These are phyloP conservation scores for Lepraria neglecta DNA, from an alignment of 495 filamentous ascomycete genomes.

Conservation along the genomic window DNA sequence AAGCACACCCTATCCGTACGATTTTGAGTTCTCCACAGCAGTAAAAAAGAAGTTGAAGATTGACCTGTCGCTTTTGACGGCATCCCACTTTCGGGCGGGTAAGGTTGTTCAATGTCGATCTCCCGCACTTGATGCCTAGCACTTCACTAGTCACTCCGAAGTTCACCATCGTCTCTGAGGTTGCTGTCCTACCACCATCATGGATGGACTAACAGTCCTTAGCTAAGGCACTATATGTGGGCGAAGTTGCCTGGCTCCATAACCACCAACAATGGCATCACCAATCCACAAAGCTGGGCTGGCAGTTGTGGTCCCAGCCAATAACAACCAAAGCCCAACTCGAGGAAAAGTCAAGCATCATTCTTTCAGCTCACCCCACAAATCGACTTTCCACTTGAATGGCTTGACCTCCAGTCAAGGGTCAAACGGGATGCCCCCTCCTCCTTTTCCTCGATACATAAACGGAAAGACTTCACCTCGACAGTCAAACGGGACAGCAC, in stretches of 20 bases:
- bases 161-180: background rate
- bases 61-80: no score
- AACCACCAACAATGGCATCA: slow-evolving; percentile 10
- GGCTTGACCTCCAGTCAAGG: background rate
- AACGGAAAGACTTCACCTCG: background rate
- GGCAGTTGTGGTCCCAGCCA: slow-evolving; percentile 15
- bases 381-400: background rate
- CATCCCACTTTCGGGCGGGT: no score
- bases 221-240: slow-evolving; percentile 1
- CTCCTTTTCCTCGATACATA: background rate
- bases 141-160: background rate
- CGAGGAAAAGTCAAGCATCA: slow-evolving; percentile 14
- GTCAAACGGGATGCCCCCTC: background rate
- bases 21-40: background rate
- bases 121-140: background rate
- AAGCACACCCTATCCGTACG: background rate
- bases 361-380: slow-evolving; percentile 9
- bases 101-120: background rate
- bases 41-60: no score
- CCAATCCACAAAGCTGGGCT: slow-evolving; percentile 19
- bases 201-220: background rate
- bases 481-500: slow-evolving; percentile 4
- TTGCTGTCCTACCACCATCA: background rate
- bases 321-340: slow-evolving; percentile 12
- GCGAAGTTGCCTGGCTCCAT: background rate